Evolutionary conservation across 1,139 yeast genomes (phyloP), one percentile per base, ranked within the genome.

Genomic region (Magnusiomyces starmeri): DNA sequence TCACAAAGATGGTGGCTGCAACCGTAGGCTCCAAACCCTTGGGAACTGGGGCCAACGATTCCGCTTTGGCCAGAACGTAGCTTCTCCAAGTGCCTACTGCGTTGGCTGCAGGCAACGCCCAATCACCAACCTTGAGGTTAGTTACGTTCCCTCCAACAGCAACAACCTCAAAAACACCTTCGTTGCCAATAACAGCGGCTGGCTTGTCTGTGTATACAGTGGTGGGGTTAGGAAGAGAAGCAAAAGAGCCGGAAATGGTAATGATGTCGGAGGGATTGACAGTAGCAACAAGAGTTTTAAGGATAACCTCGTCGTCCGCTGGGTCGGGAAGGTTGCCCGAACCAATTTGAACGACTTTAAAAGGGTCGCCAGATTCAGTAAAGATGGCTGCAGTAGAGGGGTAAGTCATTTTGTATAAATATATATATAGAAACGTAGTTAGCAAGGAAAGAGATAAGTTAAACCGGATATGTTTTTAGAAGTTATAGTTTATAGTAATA

Each of bases 11-110:
- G 14, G 51, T 50, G 9, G 45, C 51, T 22, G 49, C 21, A 32
- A 29, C 45, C 3, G 37, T n/a, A n/a, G 55, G 51, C 14, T 39
- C 29, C 16, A 37, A 46, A n/a, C 42, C 48, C 9, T 16, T 26
- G 37, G 45, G 42, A 20, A 21, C 6, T 25, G 43, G 12, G 4
- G 18, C 9, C 24, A 43, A 20, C 3, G 8, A 4, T 14, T 4
- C 4, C 20, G 34, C 34, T 4, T 25, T 16, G 7, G 14, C 67
- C 3, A 72, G 65, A 9, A 86, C 84, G 63, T 84, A 90, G 2
- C 95, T 81, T 58, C 96, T 78, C 98, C 98, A 92, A 3, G 97
- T 90, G 41, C 98, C 98, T 58, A 83, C 82, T 63, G 85, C 84
- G 20, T 87, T 84, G 39, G 73, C 70, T n/a, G 78, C 65, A 16